phyloP scores from a whole-genome alignment of 2,329 filamentous ascomycete genomes.

The Magnaporthiopsis incrustans region DNA sequence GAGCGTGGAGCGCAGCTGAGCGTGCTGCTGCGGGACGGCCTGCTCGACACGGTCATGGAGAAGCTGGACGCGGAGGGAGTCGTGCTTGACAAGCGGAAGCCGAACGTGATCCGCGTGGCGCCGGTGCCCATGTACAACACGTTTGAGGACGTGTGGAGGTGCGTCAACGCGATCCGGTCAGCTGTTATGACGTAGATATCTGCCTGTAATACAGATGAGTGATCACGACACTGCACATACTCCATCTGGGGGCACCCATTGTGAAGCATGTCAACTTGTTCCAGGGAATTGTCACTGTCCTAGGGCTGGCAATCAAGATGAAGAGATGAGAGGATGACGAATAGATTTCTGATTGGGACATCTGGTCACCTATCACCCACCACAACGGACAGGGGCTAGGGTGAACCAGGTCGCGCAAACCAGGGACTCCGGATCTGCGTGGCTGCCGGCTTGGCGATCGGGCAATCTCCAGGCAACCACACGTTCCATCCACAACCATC shows the following conservation, averaged over 20 bases:
- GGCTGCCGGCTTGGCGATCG: not conserved
- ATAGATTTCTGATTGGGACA: too few species aligned
- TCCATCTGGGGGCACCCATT: too few species aligned
- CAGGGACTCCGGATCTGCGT: not conserved
- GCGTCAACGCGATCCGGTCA: slow-evolving; percentile 16
- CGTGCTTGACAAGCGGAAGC: slow-evolving; percentile 75
- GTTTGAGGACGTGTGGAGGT: slow-evolving; percentile 55
- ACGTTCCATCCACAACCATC: not conserved
- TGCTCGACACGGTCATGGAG: slow-evolving; percentile 61
- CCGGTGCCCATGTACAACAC: slow-evolving; percentile 80
- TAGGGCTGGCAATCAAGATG: too few species aligned
- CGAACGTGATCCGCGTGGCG: slow-evolving; percentile 76
- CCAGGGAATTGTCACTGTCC: too few species aligned
- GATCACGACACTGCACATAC: too few species aligned
- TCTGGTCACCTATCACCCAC: too few species aligned
- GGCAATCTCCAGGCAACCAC: not conserved
- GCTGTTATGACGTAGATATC: slow-evolving; percentile 1
- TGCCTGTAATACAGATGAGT: not conserved
- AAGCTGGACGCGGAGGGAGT: slow-evolving; percentile 61
- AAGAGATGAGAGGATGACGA: too few species aligned
- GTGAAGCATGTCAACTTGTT: too few species aligned
- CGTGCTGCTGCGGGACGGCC: slow-evolving; percentile 56
- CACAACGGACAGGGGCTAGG: not conserved
- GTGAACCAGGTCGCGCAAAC: too few species aligned
- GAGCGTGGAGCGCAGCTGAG: slow-evolving; percentile 76